phyloP scores from a whole-genome alignment of 2,329 filamentous ascomycete species.

The Trichoderma asperellum region DNA sequence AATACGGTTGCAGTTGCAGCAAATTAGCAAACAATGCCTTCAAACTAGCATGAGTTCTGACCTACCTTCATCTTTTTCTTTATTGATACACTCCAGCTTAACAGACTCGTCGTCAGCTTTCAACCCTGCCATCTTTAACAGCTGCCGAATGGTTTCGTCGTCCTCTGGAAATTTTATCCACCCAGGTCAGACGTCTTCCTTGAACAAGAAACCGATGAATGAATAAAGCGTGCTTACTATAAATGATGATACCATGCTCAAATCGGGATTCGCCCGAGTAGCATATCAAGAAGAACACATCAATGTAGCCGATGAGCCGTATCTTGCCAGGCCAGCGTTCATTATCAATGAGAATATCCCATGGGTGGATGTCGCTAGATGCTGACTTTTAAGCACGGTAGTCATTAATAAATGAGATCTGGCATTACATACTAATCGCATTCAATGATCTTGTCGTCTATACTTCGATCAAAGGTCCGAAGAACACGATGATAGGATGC shows the following conservation, averaged over 20 bases:
- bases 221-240: slow-evolving; percentile 10
- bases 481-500: slow-evolving; percentile 29
- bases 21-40: background rate
- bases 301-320: slow-evolving; percentile 29
- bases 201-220: background rate
- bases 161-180: background rate
- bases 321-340: slow-evolving; percentile 27
- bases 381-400: background rate
- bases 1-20: background rate
- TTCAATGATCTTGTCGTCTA: slow-evolving; percentile 23
- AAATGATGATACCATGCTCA: slow-evolving; percentile 31
- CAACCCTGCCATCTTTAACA: slow-evolving; percentile 2
- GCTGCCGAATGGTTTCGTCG: slow-evolving; percentile 21
- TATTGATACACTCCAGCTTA: slow-evolving; percentile 23
- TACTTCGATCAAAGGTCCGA: slow-evolving; percentile 23
- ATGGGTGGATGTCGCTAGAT: slow-evolving; percentile 27
- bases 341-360: slow-evolving; percentile 26
- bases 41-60: background rate
- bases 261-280: slow-evolving; percentile 31
- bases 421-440: slow-evolving; percentile 25
- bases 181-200: background rate
- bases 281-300: slow-evolving; percentile 31
- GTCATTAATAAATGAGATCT: background rate
- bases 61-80: slow-evolving; percentile 12
- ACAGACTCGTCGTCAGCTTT: slow-evolving; percentile 12